These are phyloP conservation scores for Diospyros kaki DNA, from an alignment of 148 eudicot species.

Conservation along the genomic window DNA sequence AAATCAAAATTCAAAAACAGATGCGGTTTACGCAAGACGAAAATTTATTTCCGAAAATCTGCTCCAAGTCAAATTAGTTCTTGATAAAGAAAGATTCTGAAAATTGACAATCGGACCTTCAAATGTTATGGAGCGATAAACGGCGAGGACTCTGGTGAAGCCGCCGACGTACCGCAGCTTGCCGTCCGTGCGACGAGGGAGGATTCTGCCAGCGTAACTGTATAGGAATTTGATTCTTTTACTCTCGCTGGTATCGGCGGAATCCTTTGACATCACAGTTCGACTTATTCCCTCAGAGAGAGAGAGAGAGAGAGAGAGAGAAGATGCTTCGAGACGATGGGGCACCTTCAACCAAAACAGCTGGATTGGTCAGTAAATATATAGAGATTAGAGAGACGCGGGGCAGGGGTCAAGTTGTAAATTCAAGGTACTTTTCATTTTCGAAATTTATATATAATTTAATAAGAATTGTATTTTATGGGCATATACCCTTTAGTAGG, in stretches of 20 bases:
- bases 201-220: conserved; percentile 75
- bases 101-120: conserved; percentile 32
- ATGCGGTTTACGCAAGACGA: too few species aligned
- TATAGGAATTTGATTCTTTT: conserved; percentile 59
- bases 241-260: neutral
- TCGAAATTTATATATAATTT: too few species aligned
- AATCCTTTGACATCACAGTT: conserved; percentile 8
- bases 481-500: too few species aligned
- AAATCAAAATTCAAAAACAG: too few species aligned
- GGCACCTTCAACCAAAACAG: conserved; percentile 5
- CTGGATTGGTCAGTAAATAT: neutral
- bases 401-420: neutral
- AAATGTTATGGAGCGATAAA: conserved; percentile 49
- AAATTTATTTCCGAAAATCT: too few species aligned
- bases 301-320: neutral
- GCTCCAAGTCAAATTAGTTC: neutral
- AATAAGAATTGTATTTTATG: too few species aligned
- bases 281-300: neutral
- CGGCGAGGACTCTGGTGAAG: conserved; percentile 68
- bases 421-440: too few species aligned
- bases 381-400: neutral
- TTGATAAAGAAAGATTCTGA: neutral
- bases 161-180: conserved; percentile 79
- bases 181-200: conserved; percentile 76
- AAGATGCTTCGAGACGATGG: conserved; percentile 6